Conservation (phyloP, 2,329 filamentous ascomycete species). For the Alternaria viburni region DNA sequence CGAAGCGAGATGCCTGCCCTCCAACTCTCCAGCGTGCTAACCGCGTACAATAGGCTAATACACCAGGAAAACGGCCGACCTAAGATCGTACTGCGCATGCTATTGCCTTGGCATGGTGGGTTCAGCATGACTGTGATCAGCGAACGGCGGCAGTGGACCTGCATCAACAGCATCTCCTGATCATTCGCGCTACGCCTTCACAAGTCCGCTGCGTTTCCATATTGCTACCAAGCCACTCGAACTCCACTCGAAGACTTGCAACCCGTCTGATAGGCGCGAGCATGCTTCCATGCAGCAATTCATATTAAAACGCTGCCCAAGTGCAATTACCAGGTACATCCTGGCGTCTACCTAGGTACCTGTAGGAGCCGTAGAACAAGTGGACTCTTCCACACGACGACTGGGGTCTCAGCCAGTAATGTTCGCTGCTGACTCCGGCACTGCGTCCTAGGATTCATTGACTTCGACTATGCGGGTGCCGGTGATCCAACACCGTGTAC, state of each 20-base stretch:
- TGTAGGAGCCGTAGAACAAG: constrained; percentile 35
- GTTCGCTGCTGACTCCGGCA: neutral
- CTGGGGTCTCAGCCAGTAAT: neutral
- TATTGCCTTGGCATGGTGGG: constrained; percentile 25
- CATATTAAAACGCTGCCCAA: constrained; percentile 40
- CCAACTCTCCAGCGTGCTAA: constrained; percentile 20
- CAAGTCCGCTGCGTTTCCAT: constrained; percentile 26
- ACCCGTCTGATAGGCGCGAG: constrained; percentile 28
- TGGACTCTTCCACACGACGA: neutral
- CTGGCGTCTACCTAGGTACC: constrained; percentile 23
- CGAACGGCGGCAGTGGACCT: constrained; percentile 36
- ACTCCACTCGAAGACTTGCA: constrained; percentile 19
- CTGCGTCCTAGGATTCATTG: neutral
- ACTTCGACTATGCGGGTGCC: neutral
- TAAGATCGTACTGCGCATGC: constrained; percentile 17
- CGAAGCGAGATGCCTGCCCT: constrained; percentile 22
- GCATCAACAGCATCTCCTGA: constrained; percentile 36
- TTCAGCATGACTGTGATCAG: constrained; percentile 26
- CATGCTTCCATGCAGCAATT: constrained; percentile 26
- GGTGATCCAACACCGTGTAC: neutral
- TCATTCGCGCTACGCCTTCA: constrained; percentile 21
- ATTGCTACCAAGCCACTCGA: constrained; percentile 36
- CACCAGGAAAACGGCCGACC: constrained; percentile 17
- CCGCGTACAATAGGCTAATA: constrained; percentile 41
- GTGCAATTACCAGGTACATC: constrained; percentile 18